Percentiles rank a stretch among this genome's conserved stretches.
These are phyloP conservation scores for Epichloe hybrida DNA, from an alignment of 2,329 filamentous ascomycete genomes.

Conservation along the genomic window DNA sequence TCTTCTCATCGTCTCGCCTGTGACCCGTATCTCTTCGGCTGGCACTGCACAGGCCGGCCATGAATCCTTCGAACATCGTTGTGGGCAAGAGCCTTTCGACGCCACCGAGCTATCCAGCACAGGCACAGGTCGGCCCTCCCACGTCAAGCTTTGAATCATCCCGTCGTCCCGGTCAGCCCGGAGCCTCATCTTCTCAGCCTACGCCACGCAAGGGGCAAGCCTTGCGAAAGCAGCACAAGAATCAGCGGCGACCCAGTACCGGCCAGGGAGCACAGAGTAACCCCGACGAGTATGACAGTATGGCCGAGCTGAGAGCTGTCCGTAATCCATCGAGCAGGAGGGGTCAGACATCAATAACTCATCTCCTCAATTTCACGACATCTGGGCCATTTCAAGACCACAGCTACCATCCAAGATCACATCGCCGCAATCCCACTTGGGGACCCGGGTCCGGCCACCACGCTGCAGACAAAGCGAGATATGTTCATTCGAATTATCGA, in stretches of 20 bases:
- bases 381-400: slow-evolving; percentile 56
- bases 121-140: slow-evolving; percentile 27
- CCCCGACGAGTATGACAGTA: slow-evolving; percentile 68
- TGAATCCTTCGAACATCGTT: slow-evolving; percentile 21
- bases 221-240: slow-evolving; percentile 70
- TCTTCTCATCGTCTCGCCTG: background rate
- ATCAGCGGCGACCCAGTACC: slow-evolving; percentile 54
- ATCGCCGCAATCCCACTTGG: slow-evolving; percentile 65
- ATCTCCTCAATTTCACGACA: slow-evolving; percentile 82
- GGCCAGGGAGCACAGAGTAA: slow-evolving; percentile 21
- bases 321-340: slow-evolving; percentile 55
- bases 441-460: slow-evolving; percentile 82
- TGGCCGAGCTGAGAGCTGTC: slow-evolving; percentile 60
- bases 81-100: slow-evolving; percentile 39
- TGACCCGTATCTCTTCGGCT: background rate
- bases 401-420: slow-evolving; percentile 38
- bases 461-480: slow-evolving; percentile 79
- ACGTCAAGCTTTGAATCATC: slow-evolving; percentile 35
- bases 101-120: slow-evolving; percentile 26
- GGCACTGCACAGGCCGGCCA: slow-evolving; percentile 10
- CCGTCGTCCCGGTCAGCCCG: slow-evolving; percentile 31
- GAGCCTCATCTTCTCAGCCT: slow-evolving; percentile 16
- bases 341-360: slow-evolving; percentile 93
- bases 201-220: slow-evolving; percentile 63
- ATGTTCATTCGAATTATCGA: slow-evolving; percentile 88